phyloP scores from a whole-genome alignment of 2,329 filamentous ascomycete species.

The Drechslera avenae region DNA sequence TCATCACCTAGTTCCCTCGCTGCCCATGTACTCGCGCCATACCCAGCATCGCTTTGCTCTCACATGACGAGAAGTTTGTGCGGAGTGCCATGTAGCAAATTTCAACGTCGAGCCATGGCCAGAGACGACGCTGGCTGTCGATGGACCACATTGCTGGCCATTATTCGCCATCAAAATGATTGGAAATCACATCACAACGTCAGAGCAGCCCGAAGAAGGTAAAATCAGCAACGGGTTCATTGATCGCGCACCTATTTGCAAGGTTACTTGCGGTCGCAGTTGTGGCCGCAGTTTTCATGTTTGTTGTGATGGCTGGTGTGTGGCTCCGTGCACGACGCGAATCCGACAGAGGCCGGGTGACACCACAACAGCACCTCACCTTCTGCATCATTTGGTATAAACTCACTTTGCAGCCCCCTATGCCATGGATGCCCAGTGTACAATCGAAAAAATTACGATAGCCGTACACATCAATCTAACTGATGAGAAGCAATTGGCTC shows the following conservation, averaged over 20 bases:
- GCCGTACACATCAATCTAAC: slow-evolving; percentile 33
- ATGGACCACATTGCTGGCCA: slow-evolving; percentile 24
- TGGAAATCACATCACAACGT: slow-evolving; percentile 23
- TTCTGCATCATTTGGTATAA: slow-evolving; percentile 24
- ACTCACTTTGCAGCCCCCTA: slow-evolving; percentile 23
- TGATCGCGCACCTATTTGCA: slow-evolving; percentile 39
- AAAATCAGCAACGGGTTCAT: slow-evolving; percentile 34
- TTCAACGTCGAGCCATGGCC: slow-evolving; percentile 45
- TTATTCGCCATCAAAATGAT: slow-evolving; percentile 24
- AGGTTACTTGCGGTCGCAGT: slow-evolving; percentile 38
- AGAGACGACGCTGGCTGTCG: slow-evolving; percentile 15
- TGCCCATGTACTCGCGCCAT: slow-evolving; percentile 41
- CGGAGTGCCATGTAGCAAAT: slow-evolving; percentile 48
- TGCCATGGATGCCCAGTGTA: slow-evolving; percentile 17
- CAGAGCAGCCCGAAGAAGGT: slow-evolving; percentile 24
- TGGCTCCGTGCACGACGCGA: slow-evolving; percentile 39
- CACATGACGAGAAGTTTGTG: slow-evolving; percentile 47
- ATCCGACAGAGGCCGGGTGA: slow-evolving; percentile 30
- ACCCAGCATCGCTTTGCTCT: slow-evolving; percentile 48
- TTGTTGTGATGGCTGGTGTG: slow-evolving; percentile 42
- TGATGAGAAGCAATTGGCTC: slow-evolving; percentile 36
- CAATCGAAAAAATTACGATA: slow-evolving; percentile 17
- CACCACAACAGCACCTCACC: slow-evolving; percentile 37
- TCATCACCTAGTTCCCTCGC: slow-evolving; percentile 36
- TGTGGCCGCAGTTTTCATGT: slow-evolving; percentile 39